These are phyloP conservation scores for Thelonectria discophora DNA, from an alignment of 2,329 filamentous ascomycete species.

Conservation along the genomic window DNA sequence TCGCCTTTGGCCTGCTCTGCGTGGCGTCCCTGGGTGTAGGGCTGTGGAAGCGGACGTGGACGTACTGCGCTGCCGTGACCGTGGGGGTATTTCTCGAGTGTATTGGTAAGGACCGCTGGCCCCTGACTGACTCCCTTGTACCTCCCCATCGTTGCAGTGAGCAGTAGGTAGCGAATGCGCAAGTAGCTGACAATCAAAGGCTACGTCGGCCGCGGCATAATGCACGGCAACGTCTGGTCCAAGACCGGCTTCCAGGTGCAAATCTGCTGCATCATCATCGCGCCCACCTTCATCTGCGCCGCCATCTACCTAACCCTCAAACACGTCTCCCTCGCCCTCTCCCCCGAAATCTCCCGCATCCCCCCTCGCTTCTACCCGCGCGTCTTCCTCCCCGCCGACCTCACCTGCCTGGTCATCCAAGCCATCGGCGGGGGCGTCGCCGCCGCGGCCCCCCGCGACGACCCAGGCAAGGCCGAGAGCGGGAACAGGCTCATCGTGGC, in stretches of 20 bases:
- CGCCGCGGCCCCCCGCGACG: slow-evolving; percentile 54
- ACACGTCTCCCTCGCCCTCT: slow-evolving; percentile 62
- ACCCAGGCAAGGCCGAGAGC: slow-evolving; percentile 51
- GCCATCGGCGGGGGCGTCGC: slow-evolving; percentile 66
- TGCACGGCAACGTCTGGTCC: slow-evolving; percentile 65
- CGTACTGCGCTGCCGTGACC: slow-evolving; percentile 59
- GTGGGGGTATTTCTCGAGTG: slow-evolving; percentile 62
- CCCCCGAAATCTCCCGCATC: slow-evolving; percentile 60
- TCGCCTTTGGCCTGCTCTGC: slow-evolving; percentile 57
- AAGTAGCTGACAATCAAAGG: slow-evolving; percentile 42
- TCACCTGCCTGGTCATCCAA: slow-evolving; percentile 67
- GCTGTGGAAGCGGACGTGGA: slow-evolving; percentile 63
- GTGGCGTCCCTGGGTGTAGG: slow-evolving; percentile 55
- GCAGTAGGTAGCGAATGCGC: background rate
- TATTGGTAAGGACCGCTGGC: slow-evolving; percentile 52
- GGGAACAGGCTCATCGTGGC: slow-evolving; percentile 64
- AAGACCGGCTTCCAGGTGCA: slow-evolving; percentile 64
- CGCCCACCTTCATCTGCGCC: slow-evolving; percentile 68
- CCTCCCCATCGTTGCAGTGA: background rate
- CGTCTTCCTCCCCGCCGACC: slow-evolving; percentile 67
- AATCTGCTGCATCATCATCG: slow-evolving; percentile 67
- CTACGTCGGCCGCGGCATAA: slow-evolving; percentile 61
- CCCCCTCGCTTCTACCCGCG: slow-evolving; percentile 62
- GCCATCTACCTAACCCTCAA: slow-evolving; percentile 72
- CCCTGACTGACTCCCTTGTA: slow-evolving; percentile 12